Base-by-base conservation (phyloP, 208 protist genomes). In the Wallacemonas sp. region DNA sequence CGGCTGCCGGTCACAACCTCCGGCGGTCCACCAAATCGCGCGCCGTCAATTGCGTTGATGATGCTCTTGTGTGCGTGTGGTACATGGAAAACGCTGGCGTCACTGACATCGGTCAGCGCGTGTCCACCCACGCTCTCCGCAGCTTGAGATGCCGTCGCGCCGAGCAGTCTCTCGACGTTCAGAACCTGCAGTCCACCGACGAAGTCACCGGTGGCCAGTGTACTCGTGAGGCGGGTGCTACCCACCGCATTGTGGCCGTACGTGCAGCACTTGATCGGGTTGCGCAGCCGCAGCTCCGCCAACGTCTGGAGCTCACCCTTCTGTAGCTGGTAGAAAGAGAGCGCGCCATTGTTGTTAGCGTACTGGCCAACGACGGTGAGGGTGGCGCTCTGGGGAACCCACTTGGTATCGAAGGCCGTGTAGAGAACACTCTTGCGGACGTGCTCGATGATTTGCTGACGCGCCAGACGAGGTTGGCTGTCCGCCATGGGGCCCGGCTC, bases 31-130 rank as follows among this genome's bases (percentile, higher is more conserved):
- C 59, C 52, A 67, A 66, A 82, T n/a, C 72, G 87, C 21, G 87
- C 88, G 15, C 96, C 96, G 72, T 98, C 96, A 62, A 98, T 88
- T n/a, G 66, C 71, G 73, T 98, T 98, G 68, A 98, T 95, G 60
- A 98, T 96, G 50, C 68, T 82, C 38, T 83, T 75, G 65, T 98
- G 93, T n/a, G 89, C 92, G 55, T 93, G 88, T n/a, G 79, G 77
- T 8, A 80, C 70, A 37, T 77, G 41, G 55, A 93, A 91, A 21
- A 81, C 19, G 0, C 73, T 63, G 1, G 81, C 76, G 4, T 22
- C 60, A 13, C 73, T 62, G 8, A 78, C 54, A 12, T 85, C 76
- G 29, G 63, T 73, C 38, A 83, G 32, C 42, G 55, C 62, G 44
- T 74, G 58, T 29, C 41, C 60, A 38, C 27, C 44, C 6, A 60